Percentiles rank a stretch among this genome's conserved stretches.
Evolutionary conservation across 306 rosid species (phyloP).

Genomic region (Prunus mongolica): DNA sequence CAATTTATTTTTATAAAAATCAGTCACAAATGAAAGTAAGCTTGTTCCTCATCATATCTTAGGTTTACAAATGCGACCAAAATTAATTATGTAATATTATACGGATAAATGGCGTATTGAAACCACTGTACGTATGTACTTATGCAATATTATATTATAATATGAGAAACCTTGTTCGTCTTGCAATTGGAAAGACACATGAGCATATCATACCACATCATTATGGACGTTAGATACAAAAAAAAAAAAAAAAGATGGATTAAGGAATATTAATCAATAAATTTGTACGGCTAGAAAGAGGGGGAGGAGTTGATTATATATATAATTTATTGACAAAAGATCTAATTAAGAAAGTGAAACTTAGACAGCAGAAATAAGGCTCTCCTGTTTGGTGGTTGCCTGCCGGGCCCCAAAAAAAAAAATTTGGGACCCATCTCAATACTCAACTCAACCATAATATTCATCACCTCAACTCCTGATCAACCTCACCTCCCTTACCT

Average conservation of each 20-base stretch:
- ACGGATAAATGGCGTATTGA: not conserved
- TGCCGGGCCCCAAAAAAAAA: conserved; percentile 44
- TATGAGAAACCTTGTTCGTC: not conserved
- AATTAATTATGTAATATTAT: too few relatives aligned
- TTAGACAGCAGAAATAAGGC: conserved; percentile 40
- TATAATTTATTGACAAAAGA: conserved; percentile 26
- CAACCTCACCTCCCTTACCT: not conserved
- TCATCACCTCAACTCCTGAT: conserved; percentile 21
- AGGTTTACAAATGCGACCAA: too few relatives aligned
- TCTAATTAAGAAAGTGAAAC: conserved; percentile 22
- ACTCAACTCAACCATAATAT: conserved; percentile 31
- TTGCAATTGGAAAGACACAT: not conserved
- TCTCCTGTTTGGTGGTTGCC: conserved; percentile 56
- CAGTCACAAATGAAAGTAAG: too few relatives aligned
- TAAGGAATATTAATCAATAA: not conserved
- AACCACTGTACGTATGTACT: not conserved
- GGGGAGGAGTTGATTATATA: not conserved
- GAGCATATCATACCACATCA: not conserved
- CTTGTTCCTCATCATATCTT: too few relatives aligned
- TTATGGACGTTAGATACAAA: not conserved
- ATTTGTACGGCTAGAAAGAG: not conserved
- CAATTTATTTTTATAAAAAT: too few relatives aligned
- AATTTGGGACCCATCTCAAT: conserved; percentile 20
- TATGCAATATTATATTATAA: not conserved
- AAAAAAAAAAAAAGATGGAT: not conserved